Base-by-base conservation (phyloP, 2,329 filamentous ascomycete species). In the Colletotrichum sidae region DNA sequence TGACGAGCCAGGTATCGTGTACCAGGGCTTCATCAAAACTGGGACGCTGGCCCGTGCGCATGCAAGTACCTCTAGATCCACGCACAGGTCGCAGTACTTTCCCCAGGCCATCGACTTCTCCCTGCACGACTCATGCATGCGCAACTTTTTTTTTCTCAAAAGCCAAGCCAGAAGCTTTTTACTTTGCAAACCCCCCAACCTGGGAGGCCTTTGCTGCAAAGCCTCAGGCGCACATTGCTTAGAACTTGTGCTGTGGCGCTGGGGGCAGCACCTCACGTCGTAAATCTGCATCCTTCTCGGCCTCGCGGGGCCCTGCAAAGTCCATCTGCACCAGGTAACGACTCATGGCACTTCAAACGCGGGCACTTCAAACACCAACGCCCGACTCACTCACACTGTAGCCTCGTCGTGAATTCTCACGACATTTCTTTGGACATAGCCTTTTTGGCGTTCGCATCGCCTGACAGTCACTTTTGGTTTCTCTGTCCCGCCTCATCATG, bases 291-390 rank as follows among this genome's bases (percentile, higher is more conserved):
- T 25, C 4, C 25, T 25, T 4, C 51, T 65, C 62, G 62, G 62
- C 51, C 58, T 56, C 41, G 52, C 46, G 62, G 62, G 52, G 41
- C 25, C 46, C 56, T 10, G n/a, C 10, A 55, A 33, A 55, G 46
- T 65, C 62, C 58, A 62, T 42, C 52, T 44, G 37, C 52, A 37
- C 58, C 53, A 25, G 25, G 25, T 25, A 25, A 47, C 58, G 62
- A 65, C 62, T 65, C 62, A 65, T 62, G 62, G 45, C 42, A 65
- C 58, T 44, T 65, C 62, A 65, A 65, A 62, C 58, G 17, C 17
- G 17, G 62, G 45, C 42, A 65, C 58, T 44, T 65, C 62, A 65
- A 65, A 62, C 58, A 62, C 34, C 35, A 35, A 33, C 53, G 46
- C 45, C 39, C 52, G 59, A 61, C 58, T 25, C 25, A 25, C 25